Evolutionary conservation across 495 filamentous ascomycete genomes (phyloP).

Genomic region (Xylaria sp.): DNA sequence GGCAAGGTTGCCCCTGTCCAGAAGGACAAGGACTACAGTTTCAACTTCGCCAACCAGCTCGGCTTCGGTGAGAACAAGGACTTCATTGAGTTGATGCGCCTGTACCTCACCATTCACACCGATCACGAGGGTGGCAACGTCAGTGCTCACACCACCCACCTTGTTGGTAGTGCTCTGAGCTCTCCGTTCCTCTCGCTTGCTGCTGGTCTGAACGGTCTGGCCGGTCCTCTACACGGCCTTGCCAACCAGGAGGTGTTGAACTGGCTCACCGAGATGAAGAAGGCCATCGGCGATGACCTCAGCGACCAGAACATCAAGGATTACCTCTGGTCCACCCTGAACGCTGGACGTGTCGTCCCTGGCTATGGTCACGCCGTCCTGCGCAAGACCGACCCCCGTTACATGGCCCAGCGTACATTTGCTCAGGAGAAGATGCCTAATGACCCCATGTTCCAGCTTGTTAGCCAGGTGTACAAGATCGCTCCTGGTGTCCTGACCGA

Average conservation of each 20-base stretch:
- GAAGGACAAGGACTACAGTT: constrained; percentile 98
- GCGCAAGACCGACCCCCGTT: constrained; percentile 98
- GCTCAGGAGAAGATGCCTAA: constrained; percentile 87
- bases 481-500: constrained; percentile 96
- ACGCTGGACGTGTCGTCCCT: constrained; percentile 92
- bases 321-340: constrained; percentile 97
- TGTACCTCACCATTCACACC: constrained; percentile 99
- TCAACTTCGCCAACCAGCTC: constrained; percentile 98
- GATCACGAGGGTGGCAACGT: constrained; percentile 99
- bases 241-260: constrained; percentile 99
- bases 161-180: constrained; percentile 95
- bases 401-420: constrained; percentile 96
- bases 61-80: constrained; percentile 94
- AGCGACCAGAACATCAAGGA: constrained; percentile 94
- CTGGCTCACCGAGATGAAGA: constrained; percentile 99
- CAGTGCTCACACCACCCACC: constrained; percentile 95
- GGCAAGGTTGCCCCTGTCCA: constrained; percentile 95
- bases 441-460: constrained; percentile 99
- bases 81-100: constrained; percentile 96
- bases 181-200: constrained; percentile 96
- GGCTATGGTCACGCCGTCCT: constrained; percentile 99
- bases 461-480: constrained; percentile 99
- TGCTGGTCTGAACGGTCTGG: constrained; percentile 96
- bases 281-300: constrained; percentile 87
- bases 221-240: constrained; percentile 96